A percentile compares a stretch with the other conserved stretches of the same genome.
These are phyloP conservation scores for Monosporozyma solicola DNA, from an alignment of 805 yeast species.

Conservation along the genomic window DNA sequence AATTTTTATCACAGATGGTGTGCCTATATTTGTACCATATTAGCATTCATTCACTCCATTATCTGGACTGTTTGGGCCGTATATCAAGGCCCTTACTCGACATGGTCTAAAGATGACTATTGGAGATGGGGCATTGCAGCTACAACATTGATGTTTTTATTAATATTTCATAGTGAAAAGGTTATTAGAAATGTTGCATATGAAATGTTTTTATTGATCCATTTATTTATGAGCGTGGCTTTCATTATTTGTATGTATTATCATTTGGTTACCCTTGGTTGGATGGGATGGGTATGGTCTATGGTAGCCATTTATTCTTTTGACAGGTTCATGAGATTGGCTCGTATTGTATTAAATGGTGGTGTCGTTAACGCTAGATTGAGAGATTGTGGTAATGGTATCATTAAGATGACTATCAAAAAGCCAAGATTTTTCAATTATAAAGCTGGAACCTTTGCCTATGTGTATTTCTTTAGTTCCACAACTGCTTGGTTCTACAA, in stretches of 20 bases:
- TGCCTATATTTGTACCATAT: constrained; percentile 42
- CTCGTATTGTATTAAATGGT: constrained; percentile 29
- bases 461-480: constrained; percentile 46
- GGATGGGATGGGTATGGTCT: constrained; percentile 43
- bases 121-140: constrained; percentile 42
- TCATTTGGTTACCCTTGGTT: constrained; percentile 47
- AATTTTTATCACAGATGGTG: constrained; percentile 58
- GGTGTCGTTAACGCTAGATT: constrained; percentile 20
- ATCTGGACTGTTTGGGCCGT: constrained; percentile 44
- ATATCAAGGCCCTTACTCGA: constrained; percentile 31
- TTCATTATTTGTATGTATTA: constrained; percentile 49
- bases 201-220: constrained; percentile 52
- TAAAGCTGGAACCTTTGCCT: constrained; percentile 49
- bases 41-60: constrained; percentile 47
- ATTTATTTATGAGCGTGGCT: constrained; percentile 44
- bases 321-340: constrained; percentile 42
- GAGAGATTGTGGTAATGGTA: constrained; percentile 22
- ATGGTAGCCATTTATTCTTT: constrained; percentile 40
- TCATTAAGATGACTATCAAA: constrained; percentile 34
- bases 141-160: constrained; percentile 34
- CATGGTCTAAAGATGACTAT: constrained; percentile 39
- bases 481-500: constrained; percentile 40
- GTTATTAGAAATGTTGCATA: constrained; percentile 45
- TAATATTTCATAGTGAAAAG: constrained; percentile 42
- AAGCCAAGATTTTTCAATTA: constrained; percentile 41